A percentile compares a stretch with the other conserved stretches of the same genome.
phyloP scores from a whole-genome alignment of 441 rosid genomes.

The Melastoma candidum region DNA sequence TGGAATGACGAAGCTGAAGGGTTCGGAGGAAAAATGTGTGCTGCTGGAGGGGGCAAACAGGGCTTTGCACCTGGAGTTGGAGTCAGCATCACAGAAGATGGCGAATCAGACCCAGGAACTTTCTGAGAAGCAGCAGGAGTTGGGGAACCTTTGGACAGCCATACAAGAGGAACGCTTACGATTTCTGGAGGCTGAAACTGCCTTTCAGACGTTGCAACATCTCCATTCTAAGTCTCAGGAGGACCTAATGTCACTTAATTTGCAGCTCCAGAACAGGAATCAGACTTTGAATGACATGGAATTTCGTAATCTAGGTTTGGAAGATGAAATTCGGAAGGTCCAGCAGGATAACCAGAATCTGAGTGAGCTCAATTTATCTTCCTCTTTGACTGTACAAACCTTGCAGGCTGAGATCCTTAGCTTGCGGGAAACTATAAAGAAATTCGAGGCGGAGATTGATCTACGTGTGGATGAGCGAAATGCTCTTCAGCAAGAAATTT shows the following conservation, averaged over 20 bases:
- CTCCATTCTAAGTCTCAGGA: constrained; percentile 92
- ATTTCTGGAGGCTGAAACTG: constrained; percentile 88
- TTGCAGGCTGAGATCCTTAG: constrained; percentile 62
- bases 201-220: constrained; percentile 89
- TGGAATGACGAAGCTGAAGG: constrained; percentile 52
- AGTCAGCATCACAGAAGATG: constrained; percentile 44
- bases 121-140: constrained; percentile 78
- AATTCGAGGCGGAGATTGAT: constrained; percentile 84
- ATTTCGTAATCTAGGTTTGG: constrained; percentile 43
- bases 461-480: constrained; percentile 77
- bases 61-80: constrained; percentile 57
- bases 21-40: constrained; percentile 73
- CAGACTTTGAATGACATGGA: constrained; percentile 61
- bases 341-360: constrained; percentile 51
- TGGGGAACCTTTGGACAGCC: constrained; percentile 76
- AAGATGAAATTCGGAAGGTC: constrained; percentile 46
- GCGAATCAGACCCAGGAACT: constrained; percentile 65
- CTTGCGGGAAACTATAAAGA: constrained; percentile 53
- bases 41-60: constrained; percentile 71
- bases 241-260: constrained; percentile 63
- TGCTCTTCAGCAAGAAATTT: constrained; percentile 94
- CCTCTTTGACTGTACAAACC: constrained; percentile 54
- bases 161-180: constrained; percentile 82
- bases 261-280: constrained; percentile 53
- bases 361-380: constrained; percentile 56